Percentiles rank a stretch among this genome's conserved stretches.
These are phyloP conservation scores for Porcisia hertigi DNA, from an alignment of 208 protist species.

Conservation along the genomic window DNA sequence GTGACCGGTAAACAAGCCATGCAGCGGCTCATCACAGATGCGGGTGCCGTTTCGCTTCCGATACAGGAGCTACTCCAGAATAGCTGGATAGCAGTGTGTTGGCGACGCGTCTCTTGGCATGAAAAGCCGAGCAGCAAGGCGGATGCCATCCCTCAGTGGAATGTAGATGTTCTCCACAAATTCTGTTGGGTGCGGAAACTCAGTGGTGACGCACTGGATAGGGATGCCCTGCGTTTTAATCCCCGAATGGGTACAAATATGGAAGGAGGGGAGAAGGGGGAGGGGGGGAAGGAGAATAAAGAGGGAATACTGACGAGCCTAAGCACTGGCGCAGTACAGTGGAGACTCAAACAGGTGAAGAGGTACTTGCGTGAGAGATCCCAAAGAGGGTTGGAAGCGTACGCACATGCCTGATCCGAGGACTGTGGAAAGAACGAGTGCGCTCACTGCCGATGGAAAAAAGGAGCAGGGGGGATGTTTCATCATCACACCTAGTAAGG, in stretches of 20 bases:
- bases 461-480: background rate
- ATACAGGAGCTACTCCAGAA: slow-evolving; percentile 76
- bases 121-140: slow-evolving; percentile 53
- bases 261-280: background rate
- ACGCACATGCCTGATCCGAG: background rate
- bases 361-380: background rate
- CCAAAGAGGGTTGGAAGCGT: background rate
- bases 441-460: background rate
- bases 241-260: background rate
- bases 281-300: background rate
- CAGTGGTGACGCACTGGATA: slow-evolving; percentile 4
- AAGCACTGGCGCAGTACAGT: background rate
- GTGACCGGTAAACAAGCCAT: slow-evolving; percentile 63
- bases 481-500: background rate
- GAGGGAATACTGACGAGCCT: background rate
- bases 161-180: slow-evolving; percentile 57
- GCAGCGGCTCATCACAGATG: slow-evolving; percentile 65
- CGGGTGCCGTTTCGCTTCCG: slow-evolving; percentile 67
- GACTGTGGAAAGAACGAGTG: background rate
- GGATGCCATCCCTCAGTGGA: slow-evolving; percentile 39
- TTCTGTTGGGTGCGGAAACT: slow-evolving; percentile 36
- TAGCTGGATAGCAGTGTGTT: slow-evolving; percentile 37
- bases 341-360: background rate
- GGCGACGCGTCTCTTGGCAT: slow-evolving; percentile 38
- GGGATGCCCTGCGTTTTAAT: slow-evolving; percentile 18